These are phyloP conservation scores for Fraxinus sp. DNA, from an alignment of 305 asterid genomes.

Conservation along the genomic window DNA sequence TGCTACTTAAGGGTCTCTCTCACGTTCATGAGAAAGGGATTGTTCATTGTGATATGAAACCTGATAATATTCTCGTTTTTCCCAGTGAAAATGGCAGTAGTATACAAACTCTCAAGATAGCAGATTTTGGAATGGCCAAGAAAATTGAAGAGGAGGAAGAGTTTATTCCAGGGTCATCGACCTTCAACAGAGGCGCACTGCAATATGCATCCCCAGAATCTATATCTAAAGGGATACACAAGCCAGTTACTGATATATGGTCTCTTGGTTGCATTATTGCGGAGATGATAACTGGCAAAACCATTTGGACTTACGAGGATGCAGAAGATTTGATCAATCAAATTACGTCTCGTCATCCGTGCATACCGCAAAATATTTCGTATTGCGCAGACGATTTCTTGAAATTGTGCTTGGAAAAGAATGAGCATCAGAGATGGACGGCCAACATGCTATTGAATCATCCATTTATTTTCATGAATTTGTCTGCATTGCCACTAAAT, in stretches of 20 bases:
- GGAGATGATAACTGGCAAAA: conserved; percentile 20
- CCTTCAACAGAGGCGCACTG: neutral
- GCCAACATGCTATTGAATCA: conserved; percentile 4
- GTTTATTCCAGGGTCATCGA: neutral
- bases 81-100: neutral
- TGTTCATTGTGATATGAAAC: conserved; percentile 1
- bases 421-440: conserved; percentile 6
- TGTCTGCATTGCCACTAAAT: neutral
- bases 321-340: neutral
- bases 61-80: neutral
- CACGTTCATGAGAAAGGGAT: neutral
- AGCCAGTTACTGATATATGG: neutral
- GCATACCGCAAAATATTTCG: neutral
- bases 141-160: neutral
- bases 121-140: conserved; percentile 2
- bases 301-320: neutral
- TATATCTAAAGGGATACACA: neutral
- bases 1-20: neutral
- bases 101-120: neutral
- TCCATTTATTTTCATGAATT: neutral
- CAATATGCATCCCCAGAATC: conserved; percentile 12
- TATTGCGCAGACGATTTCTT: neutral
- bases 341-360: neutral
- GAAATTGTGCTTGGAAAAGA: neutral
- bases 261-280: neutral